Evolutionary conservation across 345 rosid genomes (phyloP).

Genomic region (Sonneratia caseolaris): DNA sequence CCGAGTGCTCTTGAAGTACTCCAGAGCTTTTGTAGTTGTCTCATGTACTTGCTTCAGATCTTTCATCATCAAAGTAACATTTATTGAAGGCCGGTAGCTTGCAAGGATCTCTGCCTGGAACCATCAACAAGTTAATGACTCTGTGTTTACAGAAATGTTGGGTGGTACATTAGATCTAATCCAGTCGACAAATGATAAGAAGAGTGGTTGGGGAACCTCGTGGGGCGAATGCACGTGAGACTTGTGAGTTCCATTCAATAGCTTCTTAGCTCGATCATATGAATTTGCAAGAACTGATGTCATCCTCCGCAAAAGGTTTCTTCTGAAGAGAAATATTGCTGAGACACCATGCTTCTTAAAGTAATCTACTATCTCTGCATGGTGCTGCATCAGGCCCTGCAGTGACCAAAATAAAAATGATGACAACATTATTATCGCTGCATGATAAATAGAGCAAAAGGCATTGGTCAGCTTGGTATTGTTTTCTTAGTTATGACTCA

Average conservation of each 20-base stretch:
- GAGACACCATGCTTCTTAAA: slow-evolving; percentile 78
- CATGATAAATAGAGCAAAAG: too few relatives aligned
- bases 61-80: slow-evolving; percentile 45
- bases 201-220: slow-evolving; percentile 32
- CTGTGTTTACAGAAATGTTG: not conserved
- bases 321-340: slow-evolving; percentile 76
- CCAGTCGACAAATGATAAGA: not conserved
- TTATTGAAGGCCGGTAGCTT: slow-evolving; percentile 65
- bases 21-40: slow-evolving; percentile 58
- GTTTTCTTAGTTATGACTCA: too few relatives aligned
- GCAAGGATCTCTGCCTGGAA: slow-evolving; percentile 95
- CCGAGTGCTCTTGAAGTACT: slow-evolving; percentile 71
- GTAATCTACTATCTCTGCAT: slow-evolving; percentile 73
- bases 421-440: not conserved
- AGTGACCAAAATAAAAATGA: not conserved
- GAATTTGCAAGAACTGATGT: slow-evolving; percentile 92
- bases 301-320: slow-evolving; percentile 85
- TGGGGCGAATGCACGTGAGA: slow-evolving; percentile 86
- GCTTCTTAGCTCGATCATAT: slow-evolving; percentile 70
- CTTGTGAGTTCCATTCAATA: slow-evolving; percentile 86
- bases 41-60: slow-evolving; percentile 65
- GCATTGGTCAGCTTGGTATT: too few relatives aligned
- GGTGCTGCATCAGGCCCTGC: slow-evolving; percentile 87
- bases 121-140: not conserved
- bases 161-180: not conserved